phyloP scores from a whole-genome alignment of 805 yeast species.

The Myxozyma neglecta region DNA sequence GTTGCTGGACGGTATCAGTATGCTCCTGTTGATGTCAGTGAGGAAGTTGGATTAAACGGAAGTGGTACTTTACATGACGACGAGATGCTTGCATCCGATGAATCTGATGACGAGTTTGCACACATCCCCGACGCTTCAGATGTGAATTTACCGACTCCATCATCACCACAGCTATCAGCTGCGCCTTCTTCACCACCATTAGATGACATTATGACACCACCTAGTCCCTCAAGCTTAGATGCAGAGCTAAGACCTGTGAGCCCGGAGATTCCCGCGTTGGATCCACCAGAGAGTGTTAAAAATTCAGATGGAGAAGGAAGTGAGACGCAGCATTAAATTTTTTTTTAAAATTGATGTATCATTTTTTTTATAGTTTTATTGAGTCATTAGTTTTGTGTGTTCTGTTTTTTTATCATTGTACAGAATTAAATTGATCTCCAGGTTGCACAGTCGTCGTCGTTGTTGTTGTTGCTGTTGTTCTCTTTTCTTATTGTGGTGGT shows the following conservation, averaged over 20 bases:
- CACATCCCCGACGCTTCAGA: constrained; percentile 18
- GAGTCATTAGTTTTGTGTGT: neutral
- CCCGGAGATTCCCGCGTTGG: constrained; percentile 15
- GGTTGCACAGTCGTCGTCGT: neutral
- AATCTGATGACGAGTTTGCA: constrained; percentile 21
- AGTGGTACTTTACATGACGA: constrained; percentile 32
- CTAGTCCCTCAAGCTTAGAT: constrained; percentile 12
- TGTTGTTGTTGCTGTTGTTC: neutral
- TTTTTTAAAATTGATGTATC: neutral
- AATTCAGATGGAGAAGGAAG: neutral
- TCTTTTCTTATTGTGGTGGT: neutral
- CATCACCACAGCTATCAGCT: constrained; percentile 10
- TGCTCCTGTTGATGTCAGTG: constrained; percentile 34
- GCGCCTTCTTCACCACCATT: constrained; percentile 15
- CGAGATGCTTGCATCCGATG: constrained; percentile 12
- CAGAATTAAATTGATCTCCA: neutral
- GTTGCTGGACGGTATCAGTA: constrained; percentile 24
- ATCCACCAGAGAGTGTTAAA: constrained; percentile 13
- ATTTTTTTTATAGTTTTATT: neutral
- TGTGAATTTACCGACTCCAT: constrained; percentile 6
- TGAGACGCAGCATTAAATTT: neutral
- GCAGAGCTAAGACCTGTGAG: constrained; percentile 9
- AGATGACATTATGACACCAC: constrained; percentile 3
- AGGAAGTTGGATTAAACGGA: constrained; percentile 31
- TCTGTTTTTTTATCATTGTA: neutral